A percentile compares a stretch with the other conserved stretches of the same genome.
Conservation (phyloP, 202 grass and related monocot species). For the Dendrocalamus latiflorus region DNA sequence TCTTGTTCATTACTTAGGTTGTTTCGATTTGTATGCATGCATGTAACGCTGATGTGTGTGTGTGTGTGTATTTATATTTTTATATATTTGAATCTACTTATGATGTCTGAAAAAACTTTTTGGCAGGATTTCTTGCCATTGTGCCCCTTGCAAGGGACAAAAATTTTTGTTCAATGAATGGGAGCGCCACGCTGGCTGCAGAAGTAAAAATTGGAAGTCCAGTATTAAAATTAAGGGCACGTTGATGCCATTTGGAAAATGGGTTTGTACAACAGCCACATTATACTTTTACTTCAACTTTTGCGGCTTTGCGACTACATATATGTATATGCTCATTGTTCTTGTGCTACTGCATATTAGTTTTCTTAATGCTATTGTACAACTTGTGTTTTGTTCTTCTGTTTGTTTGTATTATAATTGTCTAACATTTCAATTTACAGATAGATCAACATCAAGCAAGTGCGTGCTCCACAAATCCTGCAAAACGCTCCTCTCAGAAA, state of each 20-base stretch:
- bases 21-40: not conserved
- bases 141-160: conserved; percentile 83
- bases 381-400: conserved; percentile 10
- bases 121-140: conserved; percentile 82
- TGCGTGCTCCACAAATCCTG: conserved; percentile 40
- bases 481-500: conserved; percentile 76
- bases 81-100: not conserved
- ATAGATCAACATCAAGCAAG: conserved; percentile 72
- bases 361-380: not conserved
- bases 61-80: not conserved
- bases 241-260: conserved; percentile 83
- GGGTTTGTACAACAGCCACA: conserved; percentile 45
- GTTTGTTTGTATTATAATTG: conserved; percentile 8
- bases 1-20: too few relatives aligned
- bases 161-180: conserved; percentile 96
- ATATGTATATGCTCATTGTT: not conserved
- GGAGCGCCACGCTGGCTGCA: conserved; percentile 85
- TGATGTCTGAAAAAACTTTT: conserved; percentile 4
- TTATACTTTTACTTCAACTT: conserved; percentile 13
- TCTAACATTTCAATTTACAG: conserved; percentile 46
- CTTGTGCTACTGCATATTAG: not conserved
- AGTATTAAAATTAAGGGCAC: conserved; percentile 84
- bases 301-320: not conserved
- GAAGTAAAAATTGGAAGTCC: conserved; percentile 99
- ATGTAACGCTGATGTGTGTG: not conserved